phyloP scores from a whole-genome alignment of 148 eudicot species.

The Fagopyrum tataricum region DNA sequence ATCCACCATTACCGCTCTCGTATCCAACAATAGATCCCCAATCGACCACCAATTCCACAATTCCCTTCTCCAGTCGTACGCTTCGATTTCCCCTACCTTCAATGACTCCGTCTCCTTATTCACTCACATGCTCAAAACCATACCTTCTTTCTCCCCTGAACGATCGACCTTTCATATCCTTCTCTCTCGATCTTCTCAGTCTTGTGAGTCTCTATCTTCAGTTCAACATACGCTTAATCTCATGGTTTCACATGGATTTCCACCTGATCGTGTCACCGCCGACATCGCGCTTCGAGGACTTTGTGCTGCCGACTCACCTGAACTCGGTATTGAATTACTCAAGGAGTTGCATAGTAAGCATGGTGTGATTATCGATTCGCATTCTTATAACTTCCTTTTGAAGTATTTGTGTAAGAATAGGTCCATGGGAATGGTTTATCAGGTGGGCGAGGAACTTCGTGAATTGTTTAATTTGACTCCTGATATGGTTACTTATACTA shows the following conservation, averaged over 20 bases:
- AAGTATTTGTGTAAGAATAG: conserved; percentile 42
- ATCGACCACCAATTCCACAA: conserved; percentile 36
- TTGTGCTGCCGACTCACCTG: conserved; percentile 31
- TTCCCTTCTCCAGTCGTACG: conserved; percentile 51
- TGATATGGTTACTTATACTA: conserved; percentile 73
- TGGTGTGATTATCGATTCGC: conserved; percentile 37
- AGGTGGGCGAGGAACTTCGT: conserved; percentile 43
- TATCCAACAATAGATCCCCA: conserved; percentile 22
- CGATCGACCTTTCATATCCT: conserved; percentile 55
- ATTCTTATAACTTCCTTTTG: conserved; percentile 58
- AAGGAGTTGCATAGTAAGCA: conserved; percentile 44
- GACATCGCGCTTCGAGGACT: conserved; percentile 60
- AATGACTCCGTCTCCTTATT: conserved; percentile 45
- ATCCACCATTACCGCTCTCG: conserved; percentile 22
- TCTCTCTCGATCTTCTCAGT: conserved; percentile 33
- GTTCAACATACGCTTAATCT: conserved; percentile 33
- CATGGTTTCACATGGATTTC: conserved; percentile 43
- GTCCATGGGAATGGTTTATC: conserved; percentile 42
- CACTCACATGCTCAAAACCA: conserved; percentile 42
- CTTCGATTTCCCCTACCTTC: conserved; percentile 32
- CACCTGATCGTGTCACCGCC: conserved; percentile 45
- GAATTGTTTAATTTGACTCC: conserved; percentile 41
- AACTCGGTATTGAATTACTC: conserved; percentile 49
- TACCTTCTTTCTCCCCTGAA: conserved; percentile 55
- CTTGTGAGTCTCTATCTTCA: conserved; percentile 19